These are phyloP conservation scores for Pseudozyma pruni DNA, from an alignment of 1,284 basidiomycete species.

Conservation along the genomic window DNA sequence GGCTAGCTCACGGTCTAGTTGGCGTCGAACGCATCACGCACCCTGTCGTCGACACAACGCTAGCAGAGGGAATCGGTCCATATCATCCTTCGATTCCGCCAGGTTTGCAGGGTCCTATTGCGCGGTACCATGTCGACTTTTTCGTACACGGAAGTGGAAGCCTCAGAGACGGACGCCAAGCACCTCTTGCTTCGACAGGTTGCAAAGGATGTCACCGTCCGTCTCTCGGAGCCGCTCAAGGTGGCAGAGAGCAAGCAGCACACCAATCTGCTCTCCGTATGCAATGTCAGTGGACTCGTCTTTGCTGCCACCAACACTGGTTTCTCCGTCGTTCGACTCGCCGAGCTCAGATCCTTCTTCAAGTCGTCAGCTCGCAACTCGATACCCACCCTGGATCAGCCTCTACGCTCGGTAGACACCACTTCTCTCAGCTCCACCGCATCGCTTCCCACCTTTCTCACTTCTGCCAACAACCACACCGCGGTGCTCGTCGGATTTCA, in stretches of 20 bases:
- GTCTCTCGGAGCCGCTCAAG: conserved; percentile 57
- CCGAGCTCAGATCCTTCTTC: conserved; percentile 47
- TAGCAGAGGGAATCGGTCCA: no score
- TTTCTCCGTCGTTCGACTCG: conserved; percentile 64
- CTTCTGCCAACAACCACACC: conserved; percentile 37
- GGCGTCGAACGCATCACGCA: background rate
- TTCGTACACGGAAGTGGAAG: conserved; percentile 22
- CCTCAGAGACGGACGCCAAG: conserved; percentile 70
- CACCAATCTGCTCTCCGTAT: conserved; percentile 68
- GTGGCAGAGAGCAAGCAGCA: conserved; percentile 39
- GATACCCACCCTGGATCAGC: conserved; percentile 25
- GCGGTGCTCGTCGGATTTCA: conserved; percentile 45
- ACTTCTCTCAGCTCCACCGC: conserved; percentile 15
- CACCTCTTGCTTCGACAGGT: conserved; percentile 57
- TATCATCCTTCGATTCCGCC: conserved; percentile 1
- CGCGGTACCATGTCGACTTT: conserved; percentile 6
- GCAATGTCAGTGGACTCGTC: conserved; percentile 67
- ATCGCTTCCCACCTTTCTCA: conserved; percentile 45
- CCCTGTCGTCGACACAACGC: no score
- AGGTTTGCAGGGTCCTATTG: no score
- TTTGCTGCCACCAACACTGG: conserved; percentile 68
- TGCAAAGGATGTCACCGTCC: conserved; percentile 59
- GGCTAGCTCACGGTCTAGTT: background rate
- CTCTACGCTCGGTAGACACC: conserved; percentile 34
- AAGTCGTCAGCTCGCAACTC: conserved; percentile 42